phyloP scores from a whole-genome alignment of 2,329 filamentous ascomycete genomes.

The Xylaria sp. region DNA sequence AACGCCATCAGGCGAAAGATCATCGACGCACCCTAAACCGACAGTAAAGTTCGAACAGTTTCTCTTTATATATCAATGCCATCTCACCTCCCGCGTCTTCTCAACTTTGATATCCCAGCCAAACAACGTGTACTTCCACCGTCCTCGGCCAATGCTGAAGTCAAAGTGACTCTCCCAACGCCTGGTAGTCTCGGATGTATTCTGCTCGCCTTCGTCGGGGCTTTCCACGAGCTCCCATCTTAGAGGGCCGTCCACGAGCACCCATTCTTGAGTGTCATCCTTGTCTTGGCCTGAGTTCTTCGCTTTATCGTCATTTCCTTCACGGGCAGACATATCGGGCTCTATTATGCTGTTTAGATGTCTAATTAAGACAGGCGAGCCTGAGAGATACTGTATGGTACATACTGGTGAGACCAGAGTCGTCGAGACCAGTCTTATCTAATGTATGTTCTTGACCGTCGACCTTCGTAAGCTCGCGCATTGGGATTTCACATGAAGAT shows the following conservation, averaged over 20 bases:
- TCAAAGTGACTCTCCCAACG: constrained; percentile 2
- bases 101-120: background rate
- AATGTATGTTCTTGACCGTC: background rate
- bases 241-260: background rate
- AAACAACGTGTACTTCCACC: constrained; percentile 4
- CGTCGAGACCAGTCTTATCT: background rate
- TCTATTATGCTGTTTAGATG: background rate
- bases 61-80: too few relatives aligned
- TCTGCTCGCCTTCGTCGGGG: background rate
- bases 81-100: background rate
- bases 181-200: background rate
- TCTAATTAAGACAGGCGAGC: background rate
- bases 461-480: background rate
- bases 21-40: too few relatives aligned
- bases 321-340: background rate
- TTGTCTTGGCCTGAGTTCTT: too few relatives aligned
- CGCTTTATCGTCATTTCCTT: background rate
- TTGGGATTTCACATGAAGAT: background rate
- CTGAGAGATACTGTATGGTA: background rate
- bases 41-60: background rate
- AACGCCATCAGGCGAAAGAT: background rate
- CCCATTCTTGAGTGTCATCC: constrained; percentile 1
- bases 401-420: background rate
- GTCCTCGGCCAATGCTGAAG: background rate
- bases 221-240: constrained; percentile 5